phyloP scores from a whole-genome alignment of 31 red algal species.

The Pterothamnion heteromorphum region DNA sequence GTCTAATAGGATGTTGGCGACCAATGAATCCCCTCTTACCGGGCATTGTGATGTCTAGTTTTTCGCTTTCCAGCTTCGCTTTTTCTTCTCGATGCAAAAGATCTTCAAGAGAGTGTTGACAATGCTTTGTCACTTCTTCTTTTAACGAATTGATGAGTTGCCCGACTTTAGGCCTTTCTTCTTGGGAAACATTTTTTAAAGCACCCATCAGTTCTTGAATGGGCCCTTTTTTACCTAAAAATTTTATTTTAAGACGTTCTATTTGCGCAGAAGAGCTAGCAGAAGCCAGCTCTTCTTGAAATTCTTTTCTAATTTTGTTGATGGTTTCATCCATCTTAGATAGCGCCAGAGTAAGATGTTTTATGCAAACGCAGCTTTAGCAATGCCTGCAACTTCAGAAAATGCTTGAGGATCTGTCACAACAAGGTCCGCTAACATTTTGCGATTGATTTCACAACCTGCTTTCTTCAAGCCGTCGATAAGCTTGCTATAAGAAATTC shows the following conservation, averaged over 20 bases:
- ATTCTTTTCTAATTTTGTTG: too few relatives aligned
- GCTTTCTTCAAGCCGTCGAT: not conserved
- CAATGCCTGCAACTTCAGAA: not conserved
- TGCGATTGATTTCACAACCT: not conserved
- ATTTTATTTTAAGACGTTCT: too few relatives aligned
- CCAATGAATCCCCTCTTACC: conserved; percentile 55
- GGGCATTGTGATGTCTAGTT: conserved; percentile 66
- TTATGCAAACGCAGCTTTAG: too few relatives aligned
- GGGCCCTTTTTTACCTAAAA: conserved; percentile 75
- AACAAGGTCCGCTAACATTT: conserved; percentile 7
- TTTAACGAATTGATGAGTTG: conserved; percentile 67
- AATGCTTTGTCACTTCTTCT: conserved; percentile 32
- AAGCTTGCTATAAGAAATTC: not conserved
- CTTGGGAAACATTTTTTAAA: conserved; percentile 50
- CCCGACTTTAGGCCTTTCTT: conserved; percentile 68
- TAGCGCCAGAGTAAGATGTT: too few relatives aligned
- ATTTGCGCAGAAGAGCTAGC: too few relatives aligned
- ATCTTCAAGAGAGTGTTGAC: not conserved
- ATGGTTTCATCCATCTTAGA: too few relatives aligned
- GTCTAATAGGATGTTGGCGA: conserved; percentile 67
- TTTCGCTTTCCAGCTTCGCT: conserved; percentile 27
- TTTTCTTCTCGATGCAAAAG: not conserved
- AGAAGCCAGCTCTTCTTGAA: too few relatives aligned
- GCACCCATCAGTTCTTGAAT: conserved; percentile 49
- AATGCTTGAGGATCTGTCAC: not conserved